These are phyloP conservation scores for Glutinoglossum americanum DNA, from an alignment of 495 filamentous ascomycete genomes.

Conservation along the genomic window DNA sequence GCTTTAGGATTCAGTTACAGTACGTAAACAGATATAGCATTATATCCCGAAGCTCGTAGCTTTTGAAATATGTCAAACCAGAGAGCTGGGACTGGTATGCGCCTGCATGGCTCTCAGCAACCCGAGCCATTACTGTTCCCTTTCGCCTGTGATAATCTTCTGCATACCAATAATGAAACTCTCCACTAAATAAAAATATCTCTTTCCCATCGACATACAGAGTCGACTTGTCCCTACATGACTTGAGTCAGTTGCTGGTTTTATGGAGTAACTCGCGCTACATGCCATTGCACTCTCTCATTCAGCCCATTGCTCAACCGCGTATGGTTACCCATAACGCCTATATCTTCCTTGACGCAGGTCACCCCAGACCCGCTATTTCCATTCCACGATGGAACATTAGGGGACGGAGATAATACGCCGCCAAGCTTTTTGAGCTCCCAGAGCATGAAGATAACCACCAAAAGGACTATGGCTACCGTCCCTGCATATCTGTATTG, in stretches of 20 bases:
- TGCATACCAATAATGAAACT: background rate
- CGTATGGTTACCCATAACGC: background rate
- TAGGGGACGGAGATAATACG: background rate
- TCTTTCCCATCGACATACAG: background rate
- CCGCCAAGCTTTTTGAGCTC: background rate
- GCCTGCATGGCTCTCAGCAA: background rate
- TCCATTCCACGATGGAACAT: background rate
- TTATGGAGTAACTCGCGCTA: background rate
- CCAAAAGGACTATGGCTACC: background rate
- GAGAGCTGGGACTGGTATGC: constrained; percentile 10
- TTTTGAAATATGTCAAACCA: constrained; percentile 14
- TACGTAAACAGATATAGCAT: constrained; percentile 11
- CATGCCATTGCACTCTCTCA: background rate
- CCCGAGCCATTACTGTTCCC: background rate
- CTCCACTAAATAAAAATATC: background rate
- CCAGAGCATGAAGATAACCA: background rate
- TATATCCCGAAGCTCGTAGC: constrained; percentile 10
- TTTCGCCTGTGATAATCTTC: background rate
- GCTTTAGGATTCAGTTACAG: background rate
- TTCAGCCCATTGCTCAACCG: background rate
- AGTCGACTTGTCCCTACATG: background rate
- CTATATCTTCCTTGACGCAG: background rate
- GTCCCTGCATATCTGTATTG: background rate
- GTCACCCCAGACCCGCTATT: background rate
- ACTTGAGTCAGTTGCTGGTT: background rate